Evolutionary conservation across 495 filamentous ascomycete species (phyloP), one percentile per base, ranked within the genome.

Genomic region (Chaetomidium leptoderma): DNA sequence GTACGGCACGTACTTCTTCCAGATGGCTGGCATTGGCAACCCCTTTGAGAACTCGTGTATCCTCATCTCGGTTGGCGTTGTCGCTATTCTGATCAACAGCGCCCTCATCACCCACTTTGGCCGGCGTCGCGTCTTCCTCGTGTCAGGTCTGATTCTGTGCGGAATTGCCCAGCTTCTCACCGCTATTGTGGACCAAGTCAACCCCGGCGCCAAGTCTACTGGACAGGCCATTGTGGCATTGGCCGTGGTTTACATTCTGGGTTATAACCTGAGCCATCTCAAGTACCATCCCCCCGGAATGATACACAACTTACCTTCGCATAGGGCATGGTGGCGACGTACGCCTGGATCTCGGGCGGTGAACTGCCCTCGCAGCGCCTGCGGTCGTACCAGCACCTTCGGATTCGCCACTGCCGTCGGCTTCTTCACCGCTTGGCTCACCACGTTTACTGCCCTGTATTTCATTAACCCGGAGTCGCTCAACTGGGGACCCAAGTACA

Each of bases 1-100:
- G 0, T 86, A 84, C 61, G 79, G 80, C 47, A 83, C 83, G 1
- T 86, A 86, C 64, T 86, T 85, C 73, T 83, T 86, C 66, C 74
- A 79, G 58, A 86, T 86, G 79, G 80, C 82, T 17, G 72, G 78
- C 35, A 76, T 84, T 7, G 77, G 77, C 17, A 72, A 80, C 53
- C 75, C 83, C 6, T 86, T 86, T 63, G 74, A 74, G 57, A 85
- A 81, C 9, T 37, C 48, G 33, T 52, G 48, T 57, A 79, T 84
- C 43, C 70, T 85, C 32, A 78, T 71, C 43, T 76, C 76, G 8
- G 72, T 82, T 24, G 81, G 82, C 3, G 78, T 83, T 11, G 65
- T 80, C n/a, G 79, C 78, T 43, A 78, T 85, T 59, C 60, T 83
- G 26, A 66, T 83, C 58, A 84, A 83, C 62, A 72, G 70, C 39